Evolutionary conservation across 345 rosid species (phyloP).

Genomic region (Citrus medica): DNA sequence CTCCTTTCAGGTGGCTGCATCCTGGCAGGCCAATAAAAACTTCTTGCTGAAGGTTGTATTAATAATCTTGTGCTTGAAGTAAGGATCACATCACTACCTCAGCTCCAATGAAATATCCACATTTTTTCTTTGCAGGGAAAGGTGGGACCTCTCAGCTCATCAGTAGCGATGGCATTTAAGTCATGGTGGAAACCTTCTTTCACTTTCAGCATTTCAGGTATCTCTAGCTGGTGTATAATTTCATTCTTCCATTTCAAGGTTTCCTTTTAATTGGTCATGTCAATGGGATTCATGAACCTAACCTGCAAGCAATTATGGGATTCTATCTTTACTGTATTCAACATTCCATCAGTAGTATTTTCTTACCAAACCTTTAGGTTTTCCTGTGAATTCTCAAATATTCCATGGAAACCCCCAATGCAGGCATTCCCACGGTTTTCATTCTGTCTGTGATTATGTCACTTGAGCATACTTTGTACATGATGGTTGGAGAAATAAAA

Average conservation of each 20-base stretch:
- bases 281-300: not conserved
- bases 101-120: not conserved
- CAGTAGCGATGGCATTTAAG: constrained; percentile 74
- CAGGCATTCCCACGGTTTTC: not conserved
- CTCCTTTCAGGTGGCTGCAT: constrained; percentile 81
- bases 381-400: not conserved
- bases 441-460: not conserved
- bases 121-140: constrained; percentile 54
- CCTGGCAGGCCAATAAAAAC: constrained; percentile 98
- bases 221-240: not conserved
- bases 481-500: not conserved
- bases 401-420: not conserved
- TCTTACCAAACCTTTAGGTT: not conserved
- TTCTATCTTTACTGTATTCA: not conserved
- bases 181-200: constrained; percentile 98
- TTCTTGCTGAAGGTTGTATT: constrained; percentile 66
- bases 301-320: not conserved
- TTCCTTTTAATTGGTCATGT: not conserved
- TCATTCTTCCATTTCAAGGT: not conserved
- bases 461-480: not conserved
- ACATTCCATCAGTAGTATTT: not conserved
- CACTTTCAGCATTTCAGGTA: constrained; percentile 77
- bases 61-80: constrained; percentile 3
- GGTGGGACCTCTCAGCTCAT: constrained; percentile 74
- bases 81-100: not conserved